phyloP scores from a whole-genome alignment of 1,284 basidiomycete species.

The Malassezia brasiliensis region DNA sequence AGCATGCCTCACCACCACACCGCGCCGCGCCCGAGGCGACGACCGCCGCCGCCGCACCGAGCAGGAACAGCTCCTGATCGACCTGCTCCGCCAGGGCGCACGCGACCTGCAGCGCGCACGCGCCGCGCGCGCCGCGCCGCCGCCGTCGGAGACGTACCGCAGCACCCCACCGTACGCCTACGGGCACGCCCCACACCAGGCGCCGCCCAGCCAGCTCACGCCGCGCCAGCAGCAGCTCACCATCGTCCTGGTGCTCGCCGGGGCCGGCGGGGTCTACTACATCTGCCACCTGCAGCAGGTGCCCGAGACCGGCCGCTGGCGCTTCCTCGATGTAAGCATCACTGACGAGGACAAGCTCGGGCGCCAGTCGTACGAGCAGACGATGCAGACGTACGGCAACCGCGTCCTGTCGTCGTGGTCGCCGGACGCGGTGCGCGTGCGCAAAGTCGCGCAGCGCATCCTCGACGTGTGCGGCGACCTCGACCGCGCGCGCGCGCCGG shows the following conservation, averaged over 20 bases:
- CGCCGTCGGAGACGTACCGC: too few relatives aligned
- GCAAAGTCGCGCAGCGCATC: constrained; percentile 61
- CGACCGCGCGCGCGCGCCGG: constrained; percentile 13
- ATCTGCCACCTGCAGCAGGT: constrained; percentile 41
- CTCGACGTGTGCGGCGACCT: constrained; percentile 61
- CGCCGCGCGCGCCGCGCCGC: too few relatives aligned
- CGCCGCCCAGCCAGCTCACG: too few relatives aligned
- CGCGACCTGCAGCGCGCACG: background rate
- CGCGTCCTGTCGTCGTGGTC: constrained; percentile 63
- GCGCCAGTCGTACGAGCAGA: constrained; percentile 53
- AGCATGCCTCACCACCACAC: too few relatives aligned
- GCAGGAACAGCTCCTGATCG: background rate
- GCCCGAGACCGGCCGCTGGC: constrained; percentile 38
- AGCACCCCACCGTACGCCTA: too few relatives aligned
- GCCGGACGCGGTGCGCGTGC: constrained; percentile 55
- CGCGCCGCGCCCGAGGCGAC: too few relatives aligned
- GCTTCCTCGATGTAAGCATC: constrained; percentile 39
- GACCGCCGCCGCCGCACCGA: too few relatives aligned
- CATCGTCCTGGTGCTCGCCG: constrained; percentile 23
- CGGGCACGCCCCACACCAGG: too few relatives aligned
- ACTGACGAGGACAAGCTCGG: constrained; percentile 47
- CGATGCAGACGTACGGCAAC: constrained; percentile 56
- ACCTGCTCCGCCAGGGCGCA: background rate
- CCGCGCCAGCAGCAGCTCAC: constrained; percentile 1
- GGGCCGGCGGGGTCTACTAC: constrained; percentile 35